Evolutionary conservation across 2,329 filamentous ascomycete genomes (phyloP).

Genomic region (Hypocrella siamensis): DNA sequence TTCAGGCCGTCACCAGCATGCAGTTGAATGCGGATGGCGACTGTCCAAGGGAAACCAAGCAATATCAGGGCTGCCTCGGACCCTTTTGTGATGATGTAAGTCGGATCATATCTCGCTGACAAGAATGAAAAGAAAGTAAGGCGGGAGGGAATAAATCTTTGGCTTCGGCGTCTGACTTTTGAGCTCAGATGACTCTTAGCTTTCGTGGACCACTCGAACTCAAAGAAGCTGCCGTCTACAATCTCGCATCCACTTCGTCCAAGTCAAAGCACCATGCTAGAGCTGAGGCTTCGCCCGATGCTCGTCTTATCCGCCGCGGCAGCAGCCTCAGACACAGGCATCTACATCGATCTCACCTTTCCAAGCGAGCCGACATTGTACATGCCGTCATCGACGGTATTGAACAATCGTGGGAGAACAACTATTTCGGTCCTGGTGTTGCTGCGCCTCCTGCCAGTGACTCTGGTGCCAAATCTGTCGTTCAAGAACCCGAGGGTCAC

Average conservation of each 20-base stretch:
- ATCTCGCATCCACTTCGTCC: conserved; percentile 22
- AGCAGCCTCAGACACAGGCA: conserved; percentile 30
- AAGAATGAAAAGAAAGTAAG: no score
- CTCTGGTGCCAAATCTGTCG: conserved; percentile 1
- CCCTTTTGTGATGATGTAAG: conserved; percentile 58
- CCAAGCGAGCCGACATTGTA: conserved; percentile 36
- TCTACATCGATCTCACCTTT: conserved; percentile 20
- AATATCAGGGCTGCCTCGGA: conserved; percentile 44
- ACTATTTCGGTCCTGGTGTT: conserved; percentile 29
- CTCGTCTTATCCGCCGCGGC: conserved; percentile 7
- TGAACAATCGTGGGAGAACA: conserved; percentile 42
- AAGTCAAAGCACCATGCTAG: conserved; percentile 10
- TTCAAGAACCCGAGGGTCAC: conserved; percentile 7
- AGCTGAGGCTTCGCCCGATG: neutral
- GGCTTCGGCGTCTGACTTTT: neutral
- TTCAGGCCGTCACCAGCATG: conserved; percentile 50
- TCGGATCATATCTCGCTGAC: conserved; percentile 1
- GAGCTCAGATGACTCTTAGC: conserved; percentile 50
- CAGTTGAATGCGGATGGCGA: conserved; percentile 36
- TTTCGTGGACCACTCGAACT: conserved; percentile 55
- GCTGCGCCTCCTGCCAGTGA: conserved; percentile 5
- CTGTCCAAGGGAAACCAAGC: conserved; percentile 34
- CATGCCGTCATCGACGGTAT: conserved; percentile 43
- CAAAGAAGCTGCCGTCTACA: conserved; percentile 55
- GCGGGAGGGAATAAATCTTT: neutral